These are phyloP conservation scores for Acanthamoeba healyi DNA, from an alignment of 208 protist genomes.

Conservation along the genomic window DNA sequence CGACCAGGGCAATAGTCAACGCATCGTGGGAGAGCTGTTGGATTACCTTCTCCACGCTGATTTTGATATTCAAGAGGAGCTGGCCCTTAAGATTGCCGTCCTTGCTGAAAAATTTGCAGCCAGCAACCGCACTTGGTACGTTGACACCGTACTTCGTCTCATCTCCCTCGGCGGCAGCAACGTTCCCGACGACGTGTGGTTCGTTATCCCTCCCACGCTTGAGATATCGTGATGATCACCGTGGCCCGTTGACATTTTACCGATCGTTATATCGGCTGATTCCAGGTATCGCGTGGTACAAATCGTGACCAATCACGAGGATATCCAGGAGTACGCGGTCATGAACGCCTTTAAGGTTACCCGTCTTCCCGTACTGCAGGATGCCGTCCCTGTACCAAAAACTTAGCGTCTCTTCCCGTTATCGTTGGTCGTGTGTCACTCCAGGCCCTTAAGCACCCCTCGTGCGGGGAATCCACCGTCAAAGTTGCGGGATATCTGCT, in stretches of 20 bases:
- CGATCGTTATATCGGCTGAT: neutral
- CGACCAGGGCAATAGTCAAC: slow-evolving; percentile 93
- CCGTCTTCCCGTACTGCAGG: no score
- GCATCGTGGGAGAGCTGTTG: slow-evolving; percentile 92
- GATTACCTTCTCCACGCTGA: slow-evolving; percentile 91
- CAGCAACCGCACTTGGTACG: slow-evolving; percentile 95
- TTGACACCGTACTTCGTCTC: slow-evolving; percentile 97
- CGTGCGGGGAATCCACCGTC: slow-evolving; percentile 83
- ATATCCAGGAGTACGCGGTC: slow-evolving; percentile 97
- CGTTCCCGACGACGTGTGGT: slow-evolving; percentile 95
- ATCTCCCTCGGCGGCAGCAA: slow-evolving; percentile 97
- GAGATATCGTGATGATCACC: no score
- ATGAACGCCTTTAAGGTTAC: slow-evolving; percentile 81
- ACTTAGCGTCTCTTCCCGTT: neutral
- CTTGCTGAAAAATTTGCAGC: slow-evolving; percentile 96
- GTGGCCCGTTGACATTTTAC: no score
- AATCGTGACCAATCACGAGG: slow-evolving; percentile 96
- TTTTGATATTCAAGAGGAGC: slow-evolving; percentile 94
- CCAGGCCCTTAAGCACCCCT: slow-evolving; percentile 73
- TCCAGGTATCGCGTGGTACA: slow-evolving; percentile 94
- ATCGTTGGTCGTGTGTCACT: neutral
- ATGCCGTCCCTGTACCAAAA: no score
- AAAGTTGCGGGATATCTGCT: slow-evolving; percentile 94
- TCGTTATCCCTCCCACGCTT: slow-evolving; percentile 80
- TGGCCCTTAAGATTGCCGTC: slow-evolving; percentile 97